Evolutionary conservation across 1,284 basidiomycete genomes (phyloP).

Genomic region (Heterobasidion parviporum): DNA sequence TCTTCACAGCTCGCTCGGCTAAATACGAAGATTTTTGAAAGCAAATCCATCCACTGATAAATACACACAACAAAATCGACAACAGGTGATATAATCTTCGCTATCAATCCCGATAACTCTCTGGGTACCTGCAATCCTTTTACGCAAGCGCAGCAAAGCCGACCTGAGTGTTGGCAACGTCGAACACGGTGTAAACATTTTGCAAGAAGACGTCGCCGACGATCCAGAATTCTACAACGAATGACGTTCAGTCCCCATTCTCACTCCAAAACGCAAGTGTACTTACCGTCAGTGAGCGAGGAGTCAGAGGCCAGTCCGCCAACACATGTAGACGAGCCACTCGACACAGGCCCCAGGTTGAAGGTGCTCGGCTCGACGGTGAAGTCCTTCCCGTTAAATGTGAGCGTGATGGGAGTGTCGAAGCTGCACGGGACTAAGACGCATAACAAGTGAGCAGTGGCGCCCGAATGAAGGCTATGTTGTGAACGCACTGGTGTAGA

Average conservation of each 20-base stretch:
- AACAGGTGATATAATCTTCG: too few relatives aligned
- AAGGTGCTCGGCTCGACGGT: constrained; percentile 15
- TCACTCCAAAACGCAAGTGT: background rate
- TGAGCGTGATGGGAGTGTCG: constrained; percentile 14
- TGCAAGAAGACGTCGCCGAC: constrained; percentile 20
- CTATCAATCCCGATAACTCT: too few relatives aligned
- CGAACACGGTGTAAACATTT: constrained; percentile 15
- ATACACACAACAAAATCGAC: too few relatives aligned
- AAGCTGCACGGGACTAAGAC: constrained; percentile 16
- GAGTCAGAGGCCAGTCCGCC: constrained; percentile 14
- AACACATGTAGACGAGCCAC: constrained; percentile 4
- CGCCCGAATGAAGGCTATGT: background rate
- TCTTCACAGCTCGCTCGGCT: too few relatives aligned
- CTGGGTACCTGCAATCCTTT: background rate
- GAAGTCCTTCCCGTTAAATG: constrained; percentile 14
- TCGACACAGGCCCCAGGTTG: constrained; percentile 15
- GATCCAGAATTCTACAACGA: constrained; percentile 15
- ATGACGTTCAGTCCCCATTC: background rate
- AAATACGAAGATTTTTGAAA: too few relatives aligned
- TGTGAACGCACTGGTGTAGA: constrained; percentile 5
- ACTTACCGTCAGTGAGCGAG: background rate
- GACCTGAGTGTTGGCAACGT: constrained; percentile 12
- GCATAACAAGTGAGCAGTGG: background rate
- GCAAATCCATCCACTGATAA: too few relatives aligned
- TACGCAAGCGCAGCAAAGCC: constrained; percentile 10